These are phyloP conservation scores for Amauroascus niger DNA, from an alignment of 2,329 filamentous ascomycete genomes.

Conservation along the genomic window DNA sequence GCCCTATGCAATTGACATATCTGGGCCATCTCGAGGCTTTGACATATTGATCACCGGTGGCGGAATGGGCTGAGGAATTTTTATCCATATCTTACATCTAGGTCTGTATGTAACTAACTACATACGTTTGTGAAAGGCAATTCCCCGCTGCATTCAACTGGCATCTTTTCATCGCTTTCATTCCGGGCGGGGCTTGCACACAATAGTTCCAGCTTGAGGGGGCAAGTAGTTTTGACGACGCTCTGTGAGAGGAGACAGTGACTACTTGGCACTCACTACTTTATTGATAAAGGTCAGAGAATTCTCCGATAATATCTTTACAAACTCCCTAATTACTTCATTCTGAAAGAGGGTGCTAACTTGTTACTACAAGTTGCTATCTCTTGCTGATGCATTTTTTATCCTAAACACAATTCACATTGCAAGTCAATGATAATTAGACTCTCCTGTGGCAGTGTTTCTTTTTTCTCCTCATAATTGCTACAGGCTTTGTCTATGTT, in stretches of 20 bases:
- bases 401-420: neutral
- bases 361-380: neutral
- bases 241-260: neutral
- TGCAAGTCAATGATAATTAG: too few relatives aligned
- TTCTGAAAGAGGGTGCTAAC: too few relatives aligned
- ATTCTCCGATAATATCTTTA: neutral
- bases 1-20: neutral
- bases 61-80: neutral
- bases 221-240: too few relatives aligned
- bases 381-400: neutral
- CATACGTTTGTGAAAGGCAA: neutral
- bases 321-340: neutral
- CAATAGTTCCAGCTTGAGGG: neutral
- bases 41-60: neutral
- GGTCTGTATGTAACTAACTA: neutral
- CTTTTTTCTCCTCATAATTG: neutral
- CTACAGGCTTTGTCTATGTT: neutral
- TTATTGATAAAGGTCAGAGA: neutral
- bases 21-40: neutral
- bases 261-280: neutral
- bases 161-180: neutral
- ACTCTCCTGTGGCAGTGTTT: neutral
- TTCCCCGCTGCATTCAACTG: neutral
- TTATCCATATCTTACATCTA: neutral
- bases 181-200: neutral